Base-by-base conservation (phyloP, 306 rosid species). In the Lathyrus tuberosus region DNA sequence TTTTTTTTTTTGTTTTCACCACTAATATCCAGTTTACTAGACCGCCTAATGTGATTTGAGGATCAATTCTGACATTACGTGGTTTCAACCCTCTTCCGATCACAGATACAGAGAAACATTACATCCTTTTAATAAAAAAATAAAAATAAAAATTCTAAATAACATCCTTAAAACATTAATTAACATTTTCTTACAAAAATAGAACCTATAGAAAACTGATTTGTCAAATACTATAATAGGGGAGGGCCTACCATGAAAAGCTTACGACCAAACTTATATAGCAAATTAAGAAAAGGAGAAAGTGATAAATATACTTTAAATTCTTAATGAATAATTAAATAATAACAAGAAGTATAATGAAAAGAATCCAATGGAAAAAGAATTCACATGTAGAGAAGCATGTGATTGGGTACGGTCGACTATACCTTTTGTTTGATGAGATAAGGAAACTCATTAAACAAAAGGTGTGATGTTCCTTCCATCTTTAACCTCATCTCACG, bases 401-500 rank as follows among this genome's bases (percentile, higher is more conserved):
- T 92, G 95, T 92, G 95, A 90, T 79, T 83, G 13, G 70, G 82
- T 72, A 69, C 87, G 78, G 91, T 87, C 64, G 79, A 82, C 80
- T 52, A 62, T 62, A 84, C 86, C 87, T 78, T 75, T 83, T 43
- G 56, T 72, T 69, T 71, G 74, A 81, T 71, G 76, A 75, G 83
- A 82, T 82, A 79, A 89, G 66, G 58, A 24, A 71, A 74, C 43
- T 71, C 51, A 65, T 51, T 65, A 28, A 59, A 79, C 3, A 5
- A 51, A 83, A 82, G 64, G 42, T 78, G 86, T 79, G 80, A 82
- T 80, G 80, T 82, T 75, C 80, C 84, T 85, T 81, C 69, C 82
- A 44, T 77, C 77, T 72, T 68, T 76, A 79, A 48, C 88, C 96
- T 85, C 89, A 86, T 87, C 92, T 88, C 90, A 84, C 91, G 95